These are phyloP conservation scores for Fusarium secorum DNA, from an alignment of 2,329 filamentous ascomycete species.

Conservation along the genomic window DNA sequence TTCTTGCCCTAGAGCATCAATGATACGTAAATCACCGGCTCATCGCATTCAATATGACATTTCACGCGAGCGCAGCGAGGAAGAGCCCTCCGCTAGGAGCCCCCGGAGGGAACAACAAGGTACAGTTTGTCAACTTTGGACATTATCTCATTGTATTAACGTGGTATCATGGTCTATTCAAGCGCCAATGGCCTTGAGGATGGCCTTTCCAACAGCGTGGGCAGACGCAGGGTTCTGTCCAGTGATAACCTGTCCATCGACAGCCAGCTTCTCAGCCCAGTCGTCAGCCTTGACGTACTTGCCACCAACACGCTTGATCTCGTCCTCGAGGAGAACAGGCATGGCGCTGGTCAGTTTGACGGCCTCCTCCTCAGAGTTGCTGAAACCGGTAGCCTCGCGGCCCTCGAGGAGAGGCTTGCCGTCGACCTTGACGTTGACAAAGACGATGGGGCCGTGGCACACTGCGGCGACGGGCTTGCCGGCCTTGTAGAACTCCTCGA, in stretches of 20 bases:
- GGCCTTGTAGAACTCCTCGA: conserved; percentile 67
- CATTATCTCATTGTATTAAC: neutral
- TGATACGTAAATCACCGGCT: no score
- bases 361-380: conserved; percentile 64
- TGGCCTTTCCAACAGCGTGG: conserved; percentile 58
- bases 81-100: neutral
- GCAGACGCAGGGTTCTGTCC: conserved; percentile 66
- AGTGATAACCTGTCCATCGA: conserved; percentile 62
- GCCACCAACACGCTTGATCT: conserved; percentile 60
- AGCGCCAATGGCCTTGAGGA: conserved; percentile 55
- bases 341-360: conserved; percentile 58
- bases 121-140: neutral
- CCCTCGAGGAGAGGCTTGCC: conserved; percentile 64
- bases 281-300: conserved; percentile 65
- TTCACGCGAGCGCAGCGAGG: neutral
- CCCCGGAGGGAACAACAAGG: neutral
- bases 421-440: conserved; percentile 64
- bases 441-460: conserved; percentile 72
- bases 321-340: conserved; percentile 67
- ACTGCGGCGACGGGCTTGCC: conserved; percentile 72
- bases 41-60: no score
- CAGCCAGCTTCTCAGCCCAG: conserved; percentile 58
- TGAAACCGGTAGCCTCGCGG: conserved; percentile 67
- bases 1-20: no score
- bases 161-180: conserved; percentile 5